Percentiles rank a stretch among this genome's conserved stretches.
phyloP scores from a whole-genome alignment of 805 yeast genomes.

The Wickerhamiella kurtzmanii region DNA sequence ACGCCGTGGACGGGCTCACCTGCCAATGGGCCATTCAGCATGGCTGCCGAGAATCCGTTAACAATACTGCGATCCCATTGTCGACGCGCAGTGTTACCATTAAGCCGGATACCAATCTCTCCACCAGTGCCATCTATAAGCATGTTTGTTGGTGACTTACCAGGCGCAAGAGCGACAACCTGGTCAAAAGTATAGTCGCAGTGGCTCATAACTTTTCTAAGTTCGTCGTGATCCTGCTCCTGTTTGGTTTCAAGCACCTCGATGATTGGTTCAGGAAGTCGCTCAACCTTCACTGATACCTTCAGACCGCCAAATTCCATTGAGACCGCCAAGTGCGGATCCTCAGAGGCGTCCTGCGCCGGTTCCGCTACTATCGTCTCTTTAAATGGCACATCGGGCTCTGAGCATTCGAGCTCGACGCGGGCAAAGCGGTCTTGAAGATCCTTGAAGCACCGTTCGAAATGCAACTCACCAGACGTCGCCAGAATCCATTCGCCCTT shows the following conservation, averaged over 20 bases:
- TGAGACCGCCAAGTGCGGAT: conserved; percentile 21
- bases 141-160: conserved; percentile 32
- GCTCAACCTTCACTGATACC: conserved; percentile 7
- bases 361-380: conserved; percentile 55
- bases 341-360: conserved; percentile 29
- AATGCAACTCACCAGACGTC: conserved; percentile 92
- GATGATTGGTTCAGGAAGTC: conserved; percentile 5
- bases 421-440: conserved; percentile 76
- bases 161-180: background rate
- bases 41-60: conserved; percentile 77
- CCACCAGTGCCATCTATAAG: conserved; percentile 39
- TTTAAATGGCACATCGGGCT: conserved; percentile 88
- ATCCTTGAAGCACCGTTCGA: conserved; percentile 89
- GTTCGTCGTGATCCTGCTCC: conserved; percentile 14
- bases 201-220: conserved; percentile 27
- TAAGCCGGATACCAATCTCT: conserved; percentile 5
- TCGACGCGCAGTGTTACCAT: conserved; percentile 16
- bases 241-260: conserved; percentile 18
- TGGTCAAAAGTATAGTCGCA: conserved; percentile 30
- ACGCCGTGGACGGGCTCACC: conserved; percentile 81
- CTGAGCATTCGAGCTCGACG: conserved; percentile 70
- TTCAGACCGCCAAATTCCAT: conserved; percentile 32
- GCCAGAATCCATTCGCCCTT: conserved; percentile 88
- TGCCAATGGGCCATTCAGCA: conserved; percentile 74
- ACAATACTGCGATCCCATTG: conserved; percentile 35